phyloP scores from a whole-genome alignment of 169 alveolate species.

The Cyclospora cayetanensis region DNA sequence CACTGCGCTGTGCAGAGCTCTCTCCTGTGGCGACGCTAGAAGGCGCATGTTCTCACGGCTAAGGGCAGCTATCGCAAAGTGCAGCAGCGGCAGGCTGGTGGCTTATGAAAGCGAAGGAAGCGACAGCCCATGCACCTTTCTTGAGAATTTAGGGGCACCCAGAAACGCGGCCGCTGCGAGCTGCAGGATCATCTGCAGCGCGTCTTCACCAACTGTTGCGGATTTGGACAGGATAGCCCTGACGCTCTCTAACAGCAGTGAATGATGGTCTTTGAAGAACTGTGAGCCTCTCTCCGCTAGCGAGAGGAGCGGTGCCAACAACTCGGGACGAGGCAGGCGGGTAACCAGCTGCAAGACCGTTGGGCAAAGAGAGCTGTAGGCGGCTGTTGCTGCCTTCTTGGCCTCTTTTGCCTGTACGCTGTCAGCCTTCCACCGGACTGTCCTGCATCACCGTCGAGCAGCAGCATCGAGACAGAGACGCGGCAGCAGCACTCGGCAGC shows the following conservation, averaged over 20 bases:
- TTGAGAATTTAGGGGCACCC: constrained; percentile 7
- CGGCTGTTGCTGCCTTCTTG: constrained; percentile 17
- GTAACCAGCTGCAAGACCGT: neutral
- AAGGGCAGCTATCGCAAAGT: too few species aligned
- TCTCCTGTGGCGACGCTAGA: too few species aligned
- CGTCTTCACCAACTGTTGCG: neutral
- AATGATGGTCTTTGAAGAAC: constrained; percentile 45
- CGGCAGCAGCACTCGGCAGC: too few species aligned
- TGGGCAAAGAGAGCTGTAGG: constrained; percentile 44
- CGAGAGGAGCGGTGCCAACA: constrained; percentile 38
- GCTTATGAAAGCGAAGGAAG: neutral
- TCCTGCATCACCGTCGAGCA: too few species aligned
- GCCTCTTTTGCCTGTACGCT: neutral
- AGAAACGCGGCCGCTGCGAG: constrained; percentile 35
- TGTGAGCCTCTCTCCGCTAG: constrained; percentile 59
- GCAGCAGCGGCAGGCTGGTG: neutral
- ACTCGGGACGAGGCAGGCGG: constrained; percentile 24
- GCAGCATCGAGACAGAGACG: too few species aligned
- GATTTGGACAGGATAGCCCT: constrained; percentile 14
- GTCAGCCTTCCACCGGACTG: constrained; percentile 41
- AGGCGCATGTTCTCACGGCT: too few species aligned
- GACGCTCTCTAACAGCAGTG: neutral
- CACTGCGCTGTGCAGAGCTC: too few species aligned
- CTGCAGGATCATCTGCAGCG: constrained; percentile 55
- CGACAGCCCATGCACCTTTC: constrained; percentile 6